These are phyloP conservation scores for Galerina sulciceps DNA, from an alignment of 768 basidiomycete genomes.

Conservation along the genomic window DNA sequence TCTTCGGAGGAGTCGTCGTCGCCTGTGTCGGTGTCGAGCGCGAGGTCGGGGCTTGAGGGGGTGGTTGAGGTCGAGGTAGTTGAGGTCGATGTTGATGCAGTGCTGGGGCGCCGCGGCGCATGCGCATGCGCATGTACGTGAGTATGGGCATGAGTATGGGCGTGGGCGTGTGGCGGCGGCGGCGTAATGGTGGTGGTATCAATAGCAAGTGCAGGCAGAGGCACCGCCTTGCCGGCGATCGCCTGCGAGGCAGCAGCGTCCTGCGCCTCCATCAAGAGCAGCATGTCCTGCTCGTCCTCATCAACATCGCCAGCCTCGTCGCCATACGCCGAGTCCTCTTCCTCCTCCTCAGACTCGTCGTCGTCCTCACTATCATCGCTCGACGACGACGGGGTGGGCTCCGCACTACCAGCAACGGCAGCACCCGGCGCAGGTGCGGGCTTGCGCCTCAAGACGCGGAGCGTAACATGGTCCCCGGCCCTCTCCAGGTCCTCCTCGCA, in stretches of 20 bases:
- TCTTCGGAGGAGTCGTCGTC: constrained; percentile 25
- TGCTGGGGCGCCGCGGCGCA: background rate
- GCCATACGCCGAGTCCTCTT: background rate
- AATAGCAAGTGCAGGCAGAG: no score
- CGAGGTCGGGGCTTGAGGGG: background rate
- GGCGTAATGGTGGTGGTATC: no score
- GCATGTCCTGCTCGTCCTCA: background rate
- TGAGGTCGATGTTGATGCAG: background rate
- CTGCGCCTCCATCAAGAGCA: background rate
- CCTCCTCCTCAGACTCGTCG: constrained; percentile 8
- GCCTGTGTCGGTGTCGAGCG: background rate
- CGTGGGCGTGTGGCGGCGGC: no score
- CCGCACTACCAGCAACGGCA: background rate
- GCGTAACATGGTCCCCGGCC: constrained; percentile 37
- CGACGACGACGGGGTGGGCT: constrained; percentile 18
- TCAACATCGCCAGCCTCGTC: background rate
- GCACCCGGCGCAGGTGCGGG: constrained; percentile 10
- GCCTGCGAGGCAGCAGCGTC: background rate
- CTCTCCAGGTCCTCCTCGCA: constrained; percentile 68
- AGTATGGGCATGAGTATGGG: no score
- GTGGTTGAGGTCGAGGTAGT: background rate
- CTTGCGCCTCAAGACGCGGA: constrained; percentile 37
- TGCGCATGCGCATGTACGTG: no score
- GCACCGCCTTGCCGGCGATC: background rate
- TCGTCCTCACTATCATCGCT: constrained; percentile 9